phyloP scores from a whole-genome alignment of 164 flowering plant genomes.

The Nymphaea thermarum region DNA sequence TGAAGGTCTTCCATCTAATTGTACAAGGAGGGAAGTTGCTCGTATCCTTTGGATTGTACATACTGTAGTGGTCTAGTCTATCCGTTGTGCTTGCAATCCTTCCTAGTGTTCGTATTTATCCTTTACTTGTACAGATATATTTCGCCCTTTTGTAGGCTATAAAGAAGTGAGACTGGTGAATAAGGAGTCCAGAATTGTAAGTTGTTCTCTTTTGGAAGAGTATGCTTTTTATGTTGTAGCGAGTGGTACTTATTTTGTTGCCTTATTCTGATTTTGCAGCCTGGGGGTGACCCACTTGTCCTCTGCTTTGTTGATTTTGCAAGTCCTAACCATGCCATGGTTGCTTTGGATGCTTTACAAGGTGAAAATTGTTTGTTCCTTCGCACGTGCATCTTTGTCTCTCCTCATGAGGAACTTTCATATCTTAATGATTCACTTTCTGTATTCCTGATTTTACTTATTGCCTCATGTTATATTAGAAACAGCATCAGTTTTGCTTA shows the following conservation, averaged over 20 bases:
- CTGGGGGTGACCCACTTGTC: slow-evolving; percentile 73
- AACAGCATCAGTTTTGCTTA: neutral
- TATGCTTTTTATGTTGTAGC: neutral
- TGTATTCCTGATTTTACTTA: neutral
- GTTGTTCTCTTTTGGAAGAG: slow-evolving; percentile 8
- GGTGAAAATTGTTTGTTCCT: slow-evolving; percentile 28
- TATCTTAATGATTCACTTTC: neutral
- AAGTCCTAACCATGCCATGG: slow-evolving; percentile 74
- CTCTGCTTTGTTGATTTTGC: slow-evolving; percentile 89
- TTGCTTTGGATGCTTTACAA: slow-evolving; percentile 83
- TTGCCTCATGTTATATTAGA: neutral
- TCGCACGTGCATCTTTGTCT: neutral
- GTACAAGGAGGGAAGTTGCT: slow-evolving; percentile 72
- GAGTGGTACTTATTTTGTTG: neutral
- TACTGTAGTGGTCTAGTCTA: neutral
- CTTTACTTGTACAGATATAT: slow-evolving; percentile 71
- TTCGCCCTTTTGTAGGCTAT: slow-evolving; percentile 94
- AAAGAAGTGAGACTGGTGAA: slow-evolving; percentile 87
- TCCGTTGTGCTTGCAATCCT: neutral
- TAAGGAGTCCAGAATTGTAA: slow-evolving; percentile 82
- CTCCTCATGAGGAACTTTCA: neutral
- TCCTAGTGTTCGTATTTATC: slow-evolving; percentile 5
- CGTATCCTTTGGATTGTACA: slow-evolving; percentile 60
- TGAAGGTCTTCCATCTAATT: slow-evolving; percentile 81
- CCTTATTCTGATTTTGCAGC: slow-evolving; percentile 27